Evolutionary conservation across 2,329 filamentous ascomycete species (phyloP).

Genomic region (Blastomyces gilchristii): DNA sequence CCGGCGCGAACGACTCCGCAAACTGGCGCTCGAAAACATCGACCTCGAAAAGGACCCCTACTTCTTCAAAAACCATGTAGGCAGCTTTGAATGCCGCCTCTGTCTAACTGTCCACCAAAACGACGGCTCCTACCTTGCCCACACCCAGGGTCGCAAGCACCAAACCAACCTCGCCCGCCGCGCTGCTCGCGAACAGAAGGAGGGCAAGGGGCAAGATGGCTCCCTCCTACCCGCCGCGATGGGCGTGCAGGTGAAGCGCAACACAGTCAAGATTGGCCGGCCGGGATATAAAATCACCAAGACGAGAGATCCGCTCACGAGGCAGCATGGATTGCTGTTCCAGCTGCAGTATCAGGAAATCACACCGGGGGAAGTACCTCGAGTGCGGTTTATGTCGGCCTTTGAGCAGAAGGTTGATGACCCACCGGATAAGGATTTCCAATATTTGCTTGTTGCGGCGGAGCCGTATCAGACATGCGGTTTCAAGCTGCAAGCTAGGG

Average conservation of each 20-base stretch:
- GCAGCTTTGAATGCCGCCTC: slow-evolving; percentile 92
- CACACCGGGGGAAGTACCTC: slow-evolving; percentile 59
- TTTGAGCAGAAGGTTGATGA: slow-evolving; percentile 95
- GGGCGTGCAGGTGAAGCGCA: slow-evolving; percentile 66
- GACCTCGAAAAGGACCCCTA: slow-evolving; percentile 99
- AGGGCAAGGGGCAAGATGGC: slow-evolving; percentile 57
- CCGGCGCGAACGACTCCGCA: slow-evolving; percentile 90
- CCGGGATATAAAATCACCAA: slow-evolving; percentile 98
- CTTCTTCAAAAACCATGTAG: slow-evolving; percentile 99
- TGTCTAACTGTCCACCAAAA: slow-evolving; percentile 98
- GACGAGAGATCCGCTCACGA: slow-evolving; percentile 74
- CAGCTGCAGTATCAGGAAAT: slow-evolving; percentile 95
- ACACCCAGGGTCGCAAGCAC: slow-evolving; percentile 97
- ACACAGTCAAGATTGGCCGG: slow-evolving; percentile 86
- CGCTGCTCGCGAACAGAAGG: slow-evolving; percentile 88
- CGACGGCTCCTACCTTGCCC: slow-evolving; percentile 95
- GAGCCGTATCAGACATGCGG: slow-evolving; percentile 97
- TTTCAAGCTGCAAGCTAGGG: slow-evolving; percentile 89
- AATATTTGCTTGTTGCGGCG: slow-evolving; percentile 89
- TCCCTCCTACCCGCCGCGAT: slow-evolving; percentile 64
- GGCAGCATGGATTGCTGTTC: slow-evolving; percentile 86
- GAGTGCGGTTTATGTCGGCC: slow-evolving; percentile 94
- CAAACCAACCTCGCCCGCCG: slow-evolving; percentile 95
- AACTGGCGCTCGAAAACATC: slow-evolving; percentile 96
- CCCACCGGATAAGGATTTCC: slow-evolving; percentile 78